These are phyloP conservation scores for Vanderwaltozyma tropicalis DNA, from an alignment of 805 yeast genomes.

Conservation along the genomic window DNA sequence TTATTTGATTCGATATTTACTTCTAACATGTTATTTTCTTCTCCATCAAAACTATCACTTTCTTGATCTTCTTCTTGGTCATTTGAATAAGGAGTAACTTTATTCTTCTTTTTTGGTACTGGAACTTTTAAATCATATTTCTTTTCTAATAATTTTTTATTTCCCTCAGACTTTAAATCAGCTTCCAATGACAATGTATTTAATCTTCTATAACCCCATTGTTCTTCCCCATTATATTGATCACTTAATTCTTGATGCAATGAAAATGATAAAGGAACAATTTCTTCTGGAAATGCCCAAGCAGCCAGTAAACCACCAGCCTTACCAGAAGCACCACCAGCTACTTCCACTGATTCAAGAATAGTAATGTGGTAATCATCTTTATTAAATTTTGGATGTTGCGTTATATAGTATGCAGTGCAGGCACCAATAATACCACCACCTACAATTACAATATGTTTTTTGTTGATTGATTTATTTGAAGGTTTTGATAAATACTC, in stretches of 20 bases:
- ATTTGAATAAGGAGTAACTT: too few relatives aligned
- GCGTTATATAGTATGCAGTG: conserved; percentile 79
- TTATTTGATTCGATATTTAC: conserved; percentile 3
- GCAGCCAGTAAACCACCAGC: conserved; percentile 93
- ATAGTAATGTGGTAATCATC: conserved; percentile 70
- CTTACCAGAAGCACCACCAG: conserved; percentile 95
- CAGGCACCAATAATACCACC: conserved; percentile 97
- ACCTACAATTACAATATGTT: conserved; percentile 76
- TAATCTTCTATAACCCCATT: conserved; percentile 89
- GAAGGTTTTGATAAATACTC: conserved; percentile 1
- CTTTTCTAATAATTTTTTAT: not conserved
- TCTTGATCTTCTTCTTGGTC: conserved; percentile 6
- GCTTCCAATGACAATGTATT: conserved; percentile 85
- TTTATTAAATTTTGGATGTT: conserved; percentile 71
- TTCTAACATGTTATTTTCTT: conserved; percentile 2
- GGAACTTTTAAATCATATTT: too few relatives aligned
- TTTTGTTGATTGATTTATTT: conserved; percentile 39
- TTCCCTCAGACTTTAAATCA: conserved; percentile 35
- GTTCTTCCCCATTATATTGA: conserved; percentile 67
- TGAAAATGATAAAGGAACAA: conserved; percentile 78
- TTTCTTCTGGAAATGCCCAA: conserved; percentile 95
- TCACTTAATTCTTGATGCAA: conserved; percentile 77
- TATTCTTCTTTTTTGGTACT: not conserved
- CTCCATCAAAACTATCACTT: conserved; percentile 7
- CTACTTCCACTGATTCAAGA: conserved; percentile 82